A percentile compares a stretch with the other conserved stretches of the same genome.
Evolutionary conservation across 768 basidiomycete species (phyloP).

Genomic region (Candolleomyces eurysporus): DNA sequence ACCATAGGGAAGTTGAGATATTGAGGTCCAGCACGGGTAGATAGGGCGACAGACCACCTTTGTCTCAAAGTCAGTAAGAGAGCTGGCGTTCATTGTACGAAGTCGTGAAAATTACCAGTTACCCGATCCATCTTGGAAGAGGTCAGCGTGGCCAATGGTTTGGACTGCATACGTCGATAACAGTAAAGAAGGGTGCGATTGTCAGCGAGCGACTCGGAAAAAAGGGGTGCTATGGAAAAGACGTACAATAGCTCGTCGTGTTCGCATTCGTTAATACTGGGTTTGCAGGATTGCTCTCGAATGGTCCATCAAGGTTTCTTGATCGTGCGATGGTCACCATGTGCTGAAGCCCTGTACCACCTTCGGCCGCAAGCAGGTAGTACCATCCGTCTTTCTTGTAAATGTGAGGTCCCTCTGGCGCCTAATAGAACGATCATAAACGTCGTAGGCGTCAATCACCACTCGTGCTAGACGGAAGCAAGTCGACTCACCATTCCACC

Average conservation of each 20-base stretch:
- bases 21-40: constrained; percentile 23
- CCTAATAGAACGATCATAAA: constrained; percentile 7
- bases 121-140: constrained; percentile 29
- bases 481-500: constrained; percentile 15
- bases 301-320: constrained; percentile 21
- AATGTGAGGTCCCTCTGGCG: constrained; percentile 25
- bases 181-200: background rate
- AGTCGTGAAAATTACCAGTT: constrained; percentile 23
- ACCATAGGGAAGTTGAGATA: constrained; percentile 30
- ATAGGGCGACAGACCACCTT: constrained; percentile 25
- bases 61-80: background rate
- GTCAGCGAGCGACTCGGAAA: background rate
- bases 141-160: constrained; percentile 37
- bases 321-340: constrained; percentile 26
- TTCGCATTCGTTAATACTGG: constrained; percentile 26
- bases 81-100: background rate
- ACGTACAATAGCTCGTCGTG: constrained; percentile 17
- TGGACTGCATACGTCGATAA: constrained; percentile 20
- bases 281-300: constrained; percentile 22
- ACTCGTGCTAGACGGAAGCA: background rate
- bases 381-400: constrained; percentile 26
- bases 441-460: background rate
- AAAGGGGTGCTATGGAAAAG: background rate
- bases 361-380: constrained; percentile 37
- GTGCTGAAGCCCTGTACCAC: constrained; percentile 24